These are phyloP conservation scores for Podospora australis DNA, from an alignment of 495 filamentous ascomycete species.

Conservation along the genomic window DNA sequence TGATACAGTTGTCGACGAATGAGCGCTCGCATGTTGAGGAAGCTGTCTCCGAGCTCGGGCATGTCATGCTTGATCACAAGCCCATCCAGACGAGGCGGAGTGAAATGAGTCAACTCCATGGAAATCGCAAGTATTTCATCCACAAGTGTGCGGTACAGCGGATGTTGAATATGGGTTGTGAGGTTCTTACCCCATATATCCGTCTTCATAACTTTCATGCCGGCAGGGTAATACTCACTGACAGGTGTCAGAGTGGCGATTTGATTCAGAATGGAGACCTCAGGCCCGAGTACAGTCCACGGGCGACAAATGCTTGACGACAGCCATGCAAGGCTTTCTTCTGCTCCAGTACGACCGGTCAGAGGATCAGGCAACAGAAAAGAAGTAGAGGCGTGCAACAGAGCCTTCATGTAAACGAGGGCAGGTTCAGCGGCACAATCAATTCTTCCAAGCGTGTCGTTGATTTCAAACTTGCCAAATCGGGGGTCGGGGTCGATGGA, in stretches of 20 bases:
- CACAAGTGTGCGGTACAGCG: conserved; percentile 36
- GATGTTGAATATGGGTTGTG: conserved; percentile 48
- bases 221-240: conserved; percentile 50
- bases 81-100: not conserved
- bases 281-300: conserved; percentile 29
- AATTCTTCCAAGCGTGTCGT: conserved; percentile 42
- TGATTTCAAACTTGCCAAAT: conserved; percentile 42
- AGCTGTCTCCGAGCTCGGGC: not conserved
- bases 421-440: conserved; percentile 38
- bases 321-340: conserved; percentile 50
- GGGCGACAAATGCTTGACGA: conserved; percentile 41
- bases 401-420: conserved; percentile 45
- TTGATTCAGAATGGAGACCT: conserved; percentile 19
- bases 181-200: conserved; percentile 42
- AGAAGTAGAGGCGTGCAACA: conserved; percentile 55
- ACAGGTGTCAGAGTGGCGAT: conserved; percentile 45
- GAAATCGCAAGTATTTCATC: conserved; percentile 38
- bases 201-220: conserved; percentile 43
- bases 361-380: conserved; percentile 52
- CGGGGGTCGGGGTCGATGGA: conserved; percentile 6
- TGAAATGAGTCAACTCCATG: conserved; percentile 28
- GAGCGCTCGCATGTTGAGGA: conserved; percentile 25
- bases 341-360: conserved; percentile 52
- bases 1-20: conserved; percentile 37
- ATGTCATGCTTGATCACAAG: too few relatives aligned